Evolutionary conservation across 768 basidiomycete species (phyloP), one percentile per base, ranked within the genome.

Genomic region (Lactifluus subvellereus): DNA sequence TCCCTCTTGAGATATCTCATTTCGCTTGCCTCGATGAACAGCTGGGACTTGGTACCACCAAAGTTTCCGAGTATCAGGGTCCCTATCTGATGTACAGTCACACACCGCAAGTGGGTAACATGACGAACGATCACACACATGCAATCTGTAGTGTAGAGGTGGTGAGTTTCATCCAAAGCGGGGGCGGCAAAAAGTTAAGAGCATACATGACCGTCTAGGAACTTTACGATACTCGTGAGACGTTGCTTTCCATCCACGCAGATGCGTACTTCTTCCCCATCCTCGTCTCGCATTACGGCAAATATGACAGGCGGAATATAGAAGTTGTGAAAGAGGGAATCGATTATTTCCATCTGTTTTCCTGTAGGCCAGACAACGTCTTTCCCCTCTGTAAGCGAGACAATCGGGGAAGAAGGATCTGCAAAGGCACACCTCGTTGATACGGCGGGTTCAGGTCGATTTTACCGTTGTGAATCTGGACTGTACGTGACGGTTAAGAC

Each of bases 291-390:
- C 51, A 72, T 69, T 2, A 79, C 74, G 0, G 77, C 75, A 52
- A 83, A 83, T 48, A 84, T 77, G 48, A 83, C 72, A 0, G 79
- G 82, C 0, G 82, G 81, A 6, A 82, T 74, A 66, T 81, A 81
- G 75, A 74, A 78, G 76, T 89, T 81, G 59, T 78, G 75, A 50
- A 78, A 80, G 18, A 82, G 74, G 0, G 80, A 83, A 66, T 82
- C 79, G 8, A 84, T 73, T 51, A 84, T 74, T 49, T 74, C 76
- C 64, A 77, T 78, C 67, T 91, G 87, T 68, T 91, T 91, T 50
- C 72, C 71, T 57, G 82, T 80, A 0, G 86, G 78, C 90, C 91
- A 92, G 2, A 92, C 90, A 20, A 92, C 78, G 60, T 88, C 90
- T 91, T 49, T 18, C 55, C 16, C 50, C n/a, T 13, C 10, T 16